Conservation (phyloP, 148 eudicot species). For the Gaultheria prostrata region DNA sequence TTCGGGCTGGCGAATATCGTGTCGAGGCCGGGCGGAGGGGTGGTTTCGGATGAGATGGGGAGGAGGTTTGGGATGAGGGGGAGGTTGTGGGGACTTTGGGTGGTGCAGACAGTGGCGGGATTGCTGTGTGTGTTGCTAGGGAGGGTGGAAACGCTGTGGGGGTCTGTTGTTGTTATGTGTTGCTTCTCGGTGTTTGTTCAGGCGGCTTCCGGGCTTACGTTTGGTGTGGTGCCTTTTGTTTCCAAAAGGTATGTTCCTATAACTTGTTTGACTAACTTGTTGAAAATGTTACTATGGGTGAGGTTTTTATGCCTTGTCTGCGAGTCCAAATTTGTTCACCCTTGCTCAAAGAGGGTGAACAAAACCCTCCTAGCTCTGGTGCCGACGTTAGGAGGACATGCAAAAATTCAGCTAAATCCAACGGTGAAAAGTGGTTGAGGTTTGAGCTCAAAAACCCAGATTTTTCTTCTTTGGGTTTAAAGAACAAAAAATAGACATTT, state of each 20-base stretch:
- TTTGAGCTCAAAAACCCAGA: no score
- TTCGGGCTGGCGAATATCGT: slow-evolving; percentile 47
- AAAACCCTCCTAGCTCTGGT: no score
- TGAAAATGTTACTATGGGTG: no score
- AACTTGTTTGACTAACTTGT: no score
- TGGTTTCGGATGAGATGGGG: slow-evolving; percentile 45
- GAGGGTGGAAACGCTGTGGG: slow-evolving; percentile 31
- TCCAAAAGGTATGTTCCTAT: slow-evolving; percentile 39
- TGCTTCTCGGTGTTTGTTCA: slow-evolving; percentile 49
- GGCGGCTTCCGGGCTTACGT: slow-evolving; percentile 50
- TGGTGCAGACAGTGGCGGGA: slow-evolving; percentile 41
- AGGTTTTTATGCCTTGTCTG: no score
- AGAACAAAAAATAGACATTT: no score
- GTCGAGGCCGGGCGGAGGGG: slow-evolving; percentile 50
- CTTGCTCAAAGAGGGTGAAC: no score
- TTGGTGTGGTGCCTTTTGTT: slow-evolving; percentile 59
- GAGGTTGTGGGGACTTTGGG: slow-evolving; percentile 60
- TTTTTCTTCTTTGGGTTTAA: no score
- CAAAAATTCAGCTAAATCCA: no score
- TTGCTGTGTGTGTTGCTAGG: slow-evolving; percentile 45
- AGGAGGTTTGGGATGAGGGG: slow-evolving; percentile 53
- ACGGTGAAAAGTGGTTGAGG: no score
- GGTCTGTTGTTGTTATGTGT: slow-evolving; percentile 35
- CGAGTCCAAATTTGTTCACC: no score
- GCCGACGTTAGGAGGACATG: no score